Evolutionary conservation across 441 rosid species (phyloP).

Genomic region (Mallotus repandus): DNA sequence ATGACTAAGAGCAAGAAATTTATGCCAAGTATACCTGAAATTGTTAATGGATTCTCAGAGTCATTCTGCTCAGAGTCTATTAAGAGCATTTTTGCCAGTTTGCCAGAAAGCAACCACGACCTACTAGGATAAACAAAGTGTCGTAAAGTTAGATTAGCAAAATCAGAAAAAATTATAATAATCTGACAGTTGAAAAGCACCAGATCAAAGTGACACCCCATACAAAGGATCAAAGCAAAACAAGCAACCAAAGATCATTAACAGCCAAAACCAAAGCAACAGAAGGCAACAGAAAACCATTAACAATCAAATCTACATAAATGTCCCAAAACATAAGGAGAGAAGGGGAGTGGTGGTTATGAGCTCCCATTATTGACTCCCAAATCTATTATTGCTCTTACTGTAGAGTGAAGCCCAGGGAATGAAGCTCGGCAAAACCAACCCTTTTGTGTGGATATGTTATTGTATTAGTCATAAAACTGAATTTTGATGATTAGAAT

Average conservation of each 20-base stretch:
- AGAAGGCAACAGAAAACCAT: too few species aligned
- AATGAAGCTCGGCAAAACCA: neutral
- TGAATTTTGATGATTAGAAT: neutral
- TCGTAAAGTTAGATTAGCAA: conserved; percentile 7
- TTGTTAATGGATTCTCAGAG: conserved; percentile 55
- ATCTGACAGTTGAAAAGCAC: neutral
- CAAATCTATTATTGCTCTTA: too few species aligned
- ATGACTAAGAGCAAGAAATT: conserved; percentile 15
- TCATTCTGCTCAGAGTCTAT: conserved; percentile 82
- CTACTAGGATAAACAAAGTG: conserved; percentile 38
- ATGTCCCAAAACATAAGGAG: neutral
- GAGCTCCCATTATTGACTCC: neutral
- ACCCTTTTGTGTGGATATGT: neutral
- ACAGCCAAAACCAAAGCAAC: neutral
- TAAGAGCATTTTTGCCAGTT: conserved; percentile 80
- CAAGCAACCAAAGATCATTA: neutral
- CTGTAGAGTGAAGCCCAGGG: neutral
- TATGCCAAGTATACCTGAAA: conserved; percentile 65
- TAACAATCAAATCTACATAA: neutral
- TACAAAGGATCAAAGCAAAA: neutral
- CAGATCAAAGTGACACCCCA: neutral
- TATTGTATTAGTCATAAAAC: neutral
- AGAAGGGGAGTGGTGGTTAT: neutral
- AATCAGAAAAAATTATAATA: neutral
- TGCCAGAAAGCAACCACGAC: conserved; percentile 85